Percentiles rank a stretch among this genome's conserved stretches.
These are phyloP conservation scores for Exophiala spinifera DNA, from an alignment of 2,329 filamentous ascomycete genomes.

Conservation along the genomic window DNA sequence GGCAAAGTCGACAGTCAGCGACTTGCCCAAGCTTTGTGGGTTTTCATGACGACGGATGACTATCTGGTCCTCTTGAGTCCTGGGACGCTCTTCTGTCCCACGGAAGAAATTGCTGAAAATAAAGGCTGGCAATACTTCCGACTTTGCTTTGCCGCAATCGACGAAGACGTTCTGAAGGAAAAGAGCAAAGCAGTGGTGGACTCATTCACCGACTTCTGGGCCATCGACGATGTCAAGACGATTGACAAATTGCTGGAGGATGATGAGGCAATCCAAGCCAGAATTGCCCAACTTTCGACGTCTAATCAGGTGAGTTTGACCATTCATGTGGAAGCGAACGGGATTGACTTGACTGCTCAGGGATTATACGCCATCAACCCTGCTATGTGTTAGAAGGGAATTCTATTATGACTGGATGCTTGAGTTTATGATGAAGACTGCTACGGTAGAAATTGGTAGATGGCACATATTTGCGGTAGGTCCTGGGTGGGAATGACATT, in stretches of 20 bases:
- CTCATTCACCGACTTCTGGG: conserved; percentile 73
- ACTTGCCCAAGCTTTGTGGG: conserved; percentile 65
- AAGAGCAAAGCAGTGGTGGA: conserved; percentile 64
- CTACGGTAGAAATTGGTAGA: no score
- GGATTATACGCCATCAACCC: conserved; percentile 18
- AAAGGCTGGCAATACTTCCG: conserved; percentile 70
- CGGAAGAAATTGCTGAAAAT: conserved; percentile 54
- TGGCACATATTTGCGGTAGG: no score
- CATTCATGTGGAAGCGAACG: not conserved
- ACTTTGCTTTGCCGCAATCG: conserved; percentile 80
- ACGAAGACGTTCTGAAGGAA: conserved; percentile 63
- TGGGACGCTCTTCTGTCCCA: conserved; percentile 71
- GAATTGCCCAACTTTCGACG: conserved; percentile 1
- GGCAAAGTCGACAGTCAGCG: conserved; percentile 51
- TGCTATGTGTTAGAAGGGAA: conserved; percentile 13
- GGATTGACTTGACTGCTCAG: not conserved
- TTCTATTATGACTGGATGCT: not conserved
- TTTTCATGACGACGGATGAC: conserved; percentile 66
- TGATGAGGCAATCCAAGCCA: conserved; percentile 30
- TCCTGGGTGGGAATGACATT: not conserved
- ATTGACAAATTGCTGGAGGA: conserved; percentile 60
- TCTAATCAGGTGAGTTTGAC: conserved; percentile 17
- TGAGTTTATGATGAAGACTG: not conserved
- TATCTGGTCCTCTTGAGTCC: conserved; percentile 68
- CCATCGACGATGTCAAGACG: conserved; percentile 62